Percentiles rank a stretch among this genome's conserved stretches.
Conservation (phyloP, 116 monocot genomes). For the Dioscorea cayenensis region DNA sequence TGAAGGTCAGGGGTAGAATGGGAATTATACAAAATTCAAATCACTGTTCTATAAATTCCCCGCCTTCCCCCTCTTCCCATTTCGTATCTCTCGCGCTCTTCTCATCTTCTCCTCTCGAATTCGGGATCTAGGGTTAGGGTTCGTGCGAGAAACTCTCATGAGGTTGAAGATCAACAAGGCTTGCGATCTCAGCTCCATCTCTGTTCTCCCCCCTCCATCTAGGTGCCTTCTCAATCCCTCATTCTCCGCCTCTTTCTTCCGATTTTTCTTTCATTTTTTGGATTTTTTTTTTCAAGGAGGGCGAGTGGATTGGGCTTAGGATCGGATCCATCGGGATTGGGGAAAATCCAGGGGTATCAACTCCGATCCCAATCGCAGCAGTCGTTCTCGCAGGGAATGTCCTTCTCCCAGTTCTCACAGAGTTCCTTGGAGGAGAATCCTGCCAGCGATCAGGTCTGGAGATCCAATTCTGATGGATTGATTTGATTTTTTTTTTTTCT, state of each 20-base stretch:
- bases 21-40: too few species aligned
- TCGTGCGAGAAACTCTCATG: constrained; percentile 18
- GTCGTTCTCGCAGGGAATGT: constrained; percentile 78
- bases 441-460: constrained; percentile 45
- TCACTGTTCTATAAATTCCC: background rate
- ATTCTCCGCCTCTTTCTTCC: background rate
- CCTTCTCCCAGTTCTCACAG: constrained; percentile 88
- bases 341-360: constrained; percentile 47
- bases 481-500: background rate
- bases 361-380: constrained; percentile 85
- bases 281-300: background rate
- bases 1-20: too few species aligned
- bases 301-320: constrained; percentile 2
- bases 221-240: constrained; percentile 34
- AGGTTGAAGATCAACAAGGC: constrained; percentile 94
- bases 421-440: constrained; percentile 64
- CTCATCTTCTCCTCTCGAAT: background rate
- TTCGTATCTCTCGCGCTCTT: background rate
- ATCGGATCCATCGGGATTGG: constrained; percentile 24
- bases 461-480: background rate
- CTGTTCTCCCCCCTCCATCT: constrained; percentile 84
- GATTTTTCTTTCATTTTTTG: background rate
- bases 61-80: background rate
- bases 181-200: constrained; percentile 93
- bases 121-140: background rate